Evolutionary conservation across 2,329 filamentous ascomycete genomes (phyloP), one percentile per base, ranked within the genome.

Genomic region (Penicillium vulpinum): DNA sequence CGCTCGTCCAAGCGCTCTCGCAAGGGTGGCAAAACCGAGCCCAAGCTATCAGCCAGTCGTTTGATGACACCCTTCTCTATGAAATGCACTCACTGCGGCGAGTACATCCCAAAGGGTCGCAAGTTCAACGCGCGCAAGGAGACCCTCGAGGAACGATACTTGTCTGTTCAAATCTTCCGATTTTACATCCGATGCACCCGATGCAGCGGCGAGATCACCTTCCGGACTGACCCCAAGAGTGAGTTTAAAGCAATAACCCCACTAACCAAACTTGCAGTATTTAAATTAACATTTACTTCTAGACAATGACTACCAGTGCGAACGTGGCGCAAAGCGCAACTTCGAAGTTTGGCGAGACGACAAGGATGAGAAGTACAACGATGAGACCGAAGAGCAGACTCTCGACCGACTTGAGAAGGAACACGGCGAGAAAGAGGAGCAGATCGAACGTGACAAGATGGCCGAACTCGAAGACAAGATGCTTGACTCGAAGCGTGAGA

Each of bases 101-200:
- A 95, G 76, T 96, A 88, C 78, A 94, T 96, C 70, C 93, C 95
- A 81, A 91, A 91, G 67, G 92, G 92, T 0, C 86, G 92, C 59
- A 97, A 97, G 70, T 97, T 97, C 83, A 97, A 97, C 77, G 89
- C 91, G 3, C 84, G 91, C 35, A 99, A 99, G 71, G 92, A 97
- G 71, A 96, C 90, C 0, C 91, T 91, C 0, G 89, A 94, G 21
- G 90, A 97, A 68, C 90, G 88, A 65, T 99, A 99, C 78, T 85
- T 96, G 45, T 85, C 85, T 48, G 95, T 97, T 60, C 85, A 91
- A 59, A 92, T 96, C 62, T 94, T 88, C 77, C 85, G 89, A 29
- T 97, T 97, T 80, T 94, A 92, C 77, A 95, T 93, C 67, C 84
- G 91, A 8, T 97, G 93, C 76, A 96, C 92, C 33, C 80, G 91